Conservation (phyloP, 2,329 filamentous ascomycete genomes). For the Aureobasidium sp. region DNA sequence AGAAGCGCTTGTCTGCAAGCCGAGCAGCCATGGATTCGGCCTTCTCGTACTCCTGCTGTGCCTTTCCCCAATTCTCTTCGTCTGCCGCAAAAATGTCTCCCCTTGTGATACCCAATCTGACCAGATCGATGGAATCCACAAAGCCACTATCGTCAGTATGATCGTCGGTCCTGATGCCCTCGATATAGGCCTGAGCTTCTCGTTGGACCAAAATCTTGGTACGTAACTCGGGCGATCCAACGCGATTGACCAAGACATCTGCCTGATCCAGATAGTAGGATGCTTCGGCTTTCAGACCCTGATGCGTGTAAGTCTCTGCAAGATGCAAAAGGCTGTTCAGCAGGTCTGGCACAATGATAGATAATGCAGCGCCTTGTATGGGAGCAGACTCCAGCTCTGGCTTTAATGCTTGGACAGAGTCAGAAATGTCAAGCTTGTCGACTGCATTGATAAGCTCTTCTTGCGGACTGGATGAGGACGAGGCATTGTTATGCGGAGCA, state of each 20-base stretch:
- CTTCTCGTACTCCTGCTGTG: conserved; percentile 6
- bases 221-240: neutral
- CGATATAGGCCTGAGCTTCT: conserved; percentile 2
- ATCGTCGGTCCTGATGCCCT: neutral
- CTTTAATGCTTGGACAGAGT: neutral
- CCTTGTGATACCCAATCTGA: neutral
- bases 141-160: neutral
- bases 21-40: conserved; percentile 6
- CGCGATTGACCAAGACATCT: conserved; percentile 58
- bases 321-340: conserved; percentile 66
- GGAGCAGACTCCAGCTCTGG: neutral
- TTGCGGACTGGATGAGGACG: neutral
- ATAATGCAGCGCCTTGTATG: neutral
- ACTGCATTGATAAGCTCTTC: conserved; percentile 1
- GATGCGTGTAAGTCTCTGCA: conserved; percentile 69
- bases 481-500: neutral
- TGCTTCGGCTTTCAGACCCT: conserved; percentile 83
- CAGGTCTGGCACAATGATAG: conserved; percentile 51
- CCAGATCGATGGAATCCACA: neutral
- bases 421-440: neutral
- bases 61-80: neutral
- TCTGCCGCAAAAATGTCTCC: neutral
- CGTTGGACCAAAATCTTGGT: neutral
- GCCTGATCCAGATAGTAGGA: conserved; percentile 83
- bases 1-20: neutral